Percentiles rank a stretch among this genome's conserved stretches.
These are phyloP conservation scores for Chalciporus piperatus DNA, from an alignment of 768 basidiomycete genomes.

Conservation along the genomic window DNA sequence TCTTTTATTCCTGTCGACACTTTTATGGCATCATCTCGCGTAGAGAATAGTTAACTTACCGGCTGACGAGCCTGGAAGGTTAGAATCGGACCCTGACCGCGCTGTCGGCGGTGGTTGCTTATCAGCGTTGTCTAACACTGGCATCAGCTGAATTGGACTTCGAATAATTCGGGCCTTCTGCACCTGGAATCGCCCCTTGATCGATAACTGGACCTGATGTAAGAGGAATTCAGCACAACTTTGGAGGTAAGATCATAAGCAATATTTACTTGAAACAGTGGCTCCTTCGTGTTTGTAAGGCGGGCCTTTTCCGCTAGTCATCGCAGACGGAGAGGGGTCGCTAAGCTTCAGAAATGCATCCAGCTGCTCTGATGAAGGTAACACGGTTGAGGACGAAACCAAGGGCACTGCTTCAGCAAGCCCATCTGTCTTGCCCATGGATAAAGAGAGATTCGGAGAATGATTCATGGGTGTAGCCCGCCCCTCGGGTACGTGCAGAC, in stretches of 20 bases:
- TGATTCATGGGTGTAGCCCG: constrained; percentile 36
- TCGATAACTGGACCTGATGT: constrained; percentile 24
- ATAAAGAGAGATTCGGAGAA: constrained; percentile 39
- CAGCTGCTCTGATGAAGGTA: constrained; percentile 19
- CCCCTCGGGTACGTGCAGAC: constrained; percentile 49
- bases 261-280: constrained; percentile 24
- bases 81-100: not conserved
- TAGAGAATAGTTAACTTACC: constrained; percentile 12
- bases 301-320: not conserved
- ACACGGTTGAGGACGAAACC: constrained; percentile 12
- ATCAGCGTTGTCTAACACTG: constrained; percentile 10
- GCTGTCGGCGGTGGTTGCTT: constrained; percentile 2
- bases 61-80: not conserved
- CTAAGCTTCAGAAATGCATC: constrained; percentile 26
- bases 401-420: constrained; percentile 17
- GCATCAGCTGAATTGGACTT: constrained; percentile 9
- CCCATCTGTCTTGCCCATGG: constrained; percentile 27
- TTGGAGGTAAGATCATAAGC: not conserved
- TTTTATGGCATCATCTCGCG: constrained; percentile 7
- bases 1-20: constrained; percentile 16
- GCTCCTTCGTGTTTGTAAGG: constrained; percentile 20
- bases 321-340: constrained; percentile 16
- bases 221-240: constrained; percentile 7
- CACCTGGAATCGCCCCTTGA: constrained; percentile 17
- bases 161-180: constrained; percentile 1